Base-by-base conservation (phyloP, 345 rosid genomes). In the Eucalyptus regnans region DNA sequence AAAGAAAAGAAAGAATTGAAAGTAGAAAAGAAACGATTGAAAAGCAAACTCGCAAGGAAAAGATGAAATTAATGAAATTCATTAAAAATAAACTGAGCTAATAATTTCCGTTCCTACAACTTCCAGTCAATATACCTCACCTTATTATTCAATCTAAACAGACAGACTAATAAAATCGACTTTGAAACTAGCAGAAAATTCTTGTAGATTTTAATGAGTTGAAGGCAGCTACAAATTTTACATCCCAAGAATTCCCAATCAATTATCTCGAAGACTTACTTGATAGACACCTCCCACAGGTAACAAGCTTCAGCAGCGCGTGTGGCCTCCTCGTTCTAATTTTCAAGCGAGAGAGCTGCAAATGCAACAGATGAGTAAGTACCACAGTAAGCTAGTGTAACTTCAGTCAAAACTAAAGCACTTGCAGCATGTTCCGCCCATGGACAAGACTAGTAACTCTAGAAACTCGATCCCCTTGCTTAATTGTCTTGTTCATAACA, bases 341-440 rank as follows among this genome's bases (percentile, higher is more conserved):
- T 92, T 95, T 97, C 94, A 95, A 89, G 62, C 96, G 92, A 25
- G 93, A 92, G 64, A 96, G 90, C 99, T 97, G 95, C 93, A 92
- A 13, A 88, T 50, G 54, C 68, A 71, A 41, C 25, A 85, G 80
- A 83, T 7, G 18, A 41, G 23, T 37, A 50, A 50, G 56, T 54
- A 58, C 60, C n/a, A 50, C 87, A 64, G 41, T 25, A n/a, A 41
- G 25, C 31, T 37, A 64, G 16, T 9, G 50, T 33, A 64, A 49
- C 83, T 76, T 76, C 16, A 41, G 83, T 76, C 23, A 76, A 88
- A n/a, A 49, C 86, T 81, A 56, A 79, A n/a, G 37, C 60, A 86
- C 14, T 23, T 11, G 14, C 83, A 76, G 27, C 83, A 37, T 20
- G 83, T 41, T 76, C 83, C 1, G 27, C 87, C 44, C 62, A 41